These are phyloP conservation scores for Eremothecium sinecaudum DNA, from an alignment of 1,139 yeast species.

Conservation along the genomic window DNA sequence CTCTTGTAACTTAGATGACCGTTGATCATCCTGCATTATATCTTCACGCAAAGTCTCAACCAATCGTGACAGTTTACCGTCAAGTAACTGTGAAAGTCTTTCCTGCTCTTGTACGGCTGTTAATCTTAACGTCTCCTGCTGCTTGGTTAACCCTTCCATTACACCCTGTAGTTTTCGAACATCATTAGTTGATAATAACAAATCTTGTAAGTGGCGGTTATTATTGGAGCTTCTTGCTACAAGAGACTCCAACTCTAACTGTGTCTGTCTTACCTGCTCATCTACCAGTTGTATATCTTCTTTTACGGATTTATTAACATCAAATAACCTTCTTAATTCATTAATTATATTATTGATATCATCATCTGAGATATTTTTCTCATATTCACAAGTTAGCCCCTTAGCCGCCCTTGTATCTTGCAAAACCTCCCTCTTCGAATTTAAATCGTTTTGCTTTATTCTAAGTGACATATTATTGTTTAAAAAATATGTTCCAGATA, in stretches of 20 bases:
- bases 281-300: slow-evolving; percentile 29
- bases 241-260: slow-evolving; percentile 34
- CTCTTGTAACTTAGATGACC: not conserved
- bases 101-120: slow-evolving; percentile 1
- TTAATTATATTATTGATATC: slow-evolving; percentile 28
- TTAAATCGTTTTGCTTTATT: too few species aligned
- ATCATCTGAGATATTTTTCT: too few species aligned
- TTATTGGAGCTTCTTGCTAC: slow-evolving; percentile 37
- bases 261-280: slow-evolving; percentile 33
- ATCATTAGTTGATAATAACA: slow-evolving; percentile 22
- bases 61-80: slow-evolving; percentile 1
- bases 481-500: too few species aligned
- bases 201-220: slow-evolving; percentile 33
- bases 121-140: slow-evolving; percentile 5
- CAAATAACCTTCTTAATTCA: slow-evolving; percentile 26
- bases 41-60: not conserved
- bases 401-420: too few species aligned
- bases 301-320: slow-evolving; percentile 25
- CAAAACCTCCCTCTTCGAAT: too few species aligned
- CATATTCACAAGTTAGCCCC: too few species aligned
- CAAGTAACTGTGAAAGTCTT: slow-evolving; percentile 1
- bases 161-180: slow-evolving; percentile 8
- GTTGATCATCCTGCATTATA: not conserved
- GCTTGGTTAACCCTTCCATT: slow-evolving; percentile 7
- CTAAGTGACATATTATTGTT: too few species aligned